Conservation (phyloP, 129 eudicot genomes). For the Flaveria robusta region DNA sequence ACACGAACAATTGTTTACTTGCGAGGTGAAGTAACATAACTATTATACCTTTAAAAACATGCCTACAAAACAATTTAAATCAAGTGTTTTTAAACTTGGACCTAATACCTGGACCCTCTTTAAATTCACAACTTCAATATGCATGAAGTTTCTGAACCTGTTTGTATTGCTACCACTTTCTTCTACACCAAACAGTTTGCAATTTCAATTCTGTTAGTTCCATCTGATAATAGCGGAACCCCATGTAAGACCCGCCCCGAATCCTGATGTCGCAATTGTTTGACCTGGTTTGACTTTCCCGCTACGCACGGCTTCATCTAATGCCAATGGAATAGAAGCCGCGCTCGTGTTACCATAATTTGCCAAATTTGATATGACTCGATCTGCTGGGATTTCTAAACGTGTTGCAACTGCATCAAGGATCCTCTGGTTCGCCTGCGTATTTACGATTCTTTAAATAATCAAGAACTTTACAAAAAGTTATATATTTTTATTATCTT, state of each 20-base stretch:
- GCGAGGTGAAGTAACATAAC: no score
- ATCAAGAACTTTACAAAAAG: not conserved
- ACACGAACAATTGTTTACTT: no score
- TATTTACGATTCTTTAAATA: not conserved
- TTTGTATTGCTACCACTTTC: not conserved
- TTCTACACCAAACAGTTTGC: constrained; percentile 1
- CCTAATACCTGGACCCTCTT: constrained; percentile 6
- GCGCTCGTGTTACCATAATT: constrained; percentile 97
- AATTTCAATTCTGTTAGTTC: constrained; percentile 26
- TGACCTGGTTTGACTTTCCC: constrained; percentile 86
- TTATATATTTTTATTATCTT: no score
- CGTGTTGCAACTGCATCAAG: constrained; percentile 82
- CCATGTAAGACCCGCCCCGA: constrained; percentile 99
- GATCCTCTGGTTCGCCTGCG: constrained; percentile 96
- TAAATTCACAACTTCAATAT: constrained; percentile 9
- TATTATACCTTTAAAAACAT: not conserved
- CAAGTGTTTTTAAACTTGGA: not conserved
- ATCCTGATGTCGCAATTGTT: constrained; percentile 88
- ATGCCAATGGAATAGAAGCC: constrained; percentile 93
- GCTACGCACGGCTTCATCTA: constrained; percentile 90
- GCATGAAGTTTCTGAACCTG: not conserved
- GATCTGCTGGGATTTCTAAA: constrained; percentile 72
- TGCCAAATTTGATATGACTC: constrained; percentile 91
- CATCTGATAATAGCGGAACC: constrained; percentile 90
- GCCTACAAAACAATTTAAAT: constrained; percentile 4